Evolutionary conservation across 202 grass and related monocot species (phyloP).

Genomic region (Setaria italica): DNA sequence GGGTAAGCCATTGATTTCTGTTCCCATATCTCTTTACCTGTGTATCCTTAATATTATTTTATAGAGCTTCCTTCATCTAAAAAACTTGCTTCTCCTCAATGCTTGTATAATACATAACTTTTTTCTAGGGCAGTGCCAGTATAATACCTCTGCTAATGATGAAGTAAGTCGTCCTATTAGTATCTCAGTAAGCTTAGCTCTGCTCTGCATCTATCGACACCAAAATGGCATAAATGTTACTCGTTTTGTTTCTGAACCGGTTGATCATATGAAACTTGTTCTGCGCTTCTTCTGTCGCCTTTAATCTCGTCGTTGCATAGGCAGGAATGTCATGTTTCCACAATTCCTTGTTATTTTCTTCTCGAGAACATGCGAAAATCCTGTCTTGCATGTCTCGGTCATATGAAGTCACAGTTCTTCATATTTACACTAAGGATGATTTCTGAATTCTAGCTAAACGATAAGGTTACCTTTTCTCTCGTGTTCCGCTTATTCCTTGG

Average conservation of each 20-base stretch:
- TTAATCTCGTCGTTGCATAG: neutral
- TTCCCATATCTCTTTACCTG: neutral
- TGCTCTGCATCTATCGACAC: neutral
- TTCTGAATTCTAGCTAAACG: constrained; percentile 3
- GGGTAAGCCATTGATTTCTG: constrained; percentile 59
- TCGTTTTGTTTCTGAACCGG: constrained; percentile 3
- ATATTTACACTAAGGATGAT: neutral
- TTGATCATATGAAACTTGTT: constrained; percentile 19
- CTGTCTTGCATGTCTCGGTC: neutral
- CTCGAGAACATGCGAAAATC: neutral
- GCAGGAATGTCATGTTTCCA: neutral
- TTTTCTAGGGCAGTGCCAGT: neutral
- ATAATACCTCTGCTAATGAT: constrained; percentile 23
- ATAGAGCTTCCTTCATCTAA: neutral
- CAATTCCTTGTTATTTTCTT: neutral
- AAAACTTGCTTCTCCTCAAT: neutral
- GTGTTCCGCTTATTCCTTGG: neutral
- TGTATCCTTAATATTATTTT: constrained; percentile 10
- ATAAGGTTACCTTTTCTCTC: neutral
- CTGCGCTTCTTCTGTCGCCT: neutral
- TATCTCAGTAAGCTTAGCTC: neutral
- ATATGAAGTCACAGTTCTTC: neutral
- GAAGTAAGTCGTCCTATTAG: constrained; percentile 5
- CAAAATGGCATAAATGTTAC: neutral
- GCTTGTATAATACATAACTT: neutral